These are phyloP conservation scores for Camelina sativa DNA, from an alignment of 345 rosid genomes.

Conservation along the genomic window DNA sequence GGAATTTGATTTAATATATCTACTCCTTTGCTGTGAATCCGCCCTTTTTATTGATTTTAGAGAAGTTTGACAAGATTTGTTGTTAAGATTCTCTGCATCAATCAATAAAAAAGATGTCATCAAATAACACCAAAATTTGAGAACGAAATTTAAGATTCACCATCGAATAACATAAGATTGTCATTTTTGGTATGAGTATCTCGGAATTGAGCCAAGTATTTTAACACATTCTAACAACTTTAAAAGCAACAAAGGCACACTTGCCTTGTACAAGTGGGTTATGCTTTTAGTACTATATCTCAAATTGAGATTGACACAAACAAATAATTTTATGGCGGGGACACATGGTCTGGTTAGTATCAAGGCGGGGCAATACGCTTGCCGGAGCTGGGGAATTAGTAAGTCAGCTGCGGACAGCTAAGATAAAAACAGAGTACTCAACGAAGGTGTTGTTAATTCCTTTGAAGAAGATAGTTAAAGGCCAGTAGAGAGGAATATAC, in stretches of 20 bases:
- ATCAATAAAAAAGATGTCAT: no score
- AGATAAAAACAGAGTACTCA: conserved; percentile 63
- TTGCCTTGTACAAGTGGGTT: background rate
- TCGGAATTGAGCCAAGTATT: conserved; percentile 56
- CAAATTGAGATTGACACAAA: conserved; percentile 30
- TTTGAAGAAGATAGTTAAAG: conserved; percentile 54
- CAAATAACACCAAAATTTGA: no score
- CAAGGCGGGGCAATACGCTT: conserved; percentile 56
- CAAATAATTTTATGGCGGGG: conserved; percentile 43
- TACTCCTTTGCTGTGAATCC: no score
- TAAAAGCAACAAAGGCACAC: conserved; percentile 57
- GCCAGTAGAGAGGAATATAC: conserved; percentile 44
- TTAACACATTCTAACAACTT: conserved; percentile 54
- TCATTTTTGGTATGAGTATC: conserved; percentile 11
- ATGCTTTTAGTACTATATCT: background rate
- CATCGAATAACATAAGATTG: background rate
- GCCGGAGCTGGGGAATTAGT: conserved; percentile 58
- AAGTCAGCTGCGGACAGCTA: conserved; percentile 59
- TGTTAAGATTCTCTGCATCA: no score
- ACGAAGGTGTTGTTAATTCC: conserved; percentile 50
- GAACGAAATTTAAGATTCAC: no score
- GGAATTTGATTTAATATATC: no score
- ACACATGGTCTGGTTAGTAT: conserved; percentile 62
- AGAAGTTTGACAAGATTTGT: no score
- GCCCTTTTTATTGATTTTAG: no score